These are phyloP conservation scores for Neopestalotiopsis rosae DNA, from an alignment of 2,329 filamentous ascomycete species.

Conservation along the genomic window DNA sequence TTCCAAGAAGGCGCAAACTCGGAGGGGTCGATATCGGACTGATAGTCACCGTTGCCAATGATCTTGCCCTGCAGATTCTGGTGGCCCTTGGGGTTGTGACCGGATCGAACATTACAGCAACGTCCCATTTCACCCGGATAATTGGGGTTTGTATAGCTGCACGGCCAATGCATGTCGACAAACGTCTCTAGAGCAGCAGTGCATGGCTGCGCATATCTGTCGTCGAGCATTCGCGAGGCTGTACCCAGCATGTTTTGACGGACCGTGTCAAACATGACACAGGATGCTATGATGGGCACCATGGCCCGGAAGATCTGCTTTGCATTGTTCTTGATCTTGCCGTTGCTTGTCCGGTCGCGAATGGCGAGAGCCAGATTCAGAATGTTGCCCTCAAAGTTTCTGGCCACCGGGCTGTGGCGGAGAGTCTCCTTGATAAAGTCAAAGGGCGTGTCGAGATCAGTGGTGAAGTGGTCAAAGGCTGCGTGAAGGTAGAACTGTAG, in stretches of 20 bases:
- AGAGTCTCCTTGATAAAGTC: constrained; percentile 40
- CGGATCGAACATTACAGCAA: constrained; percentile 37
- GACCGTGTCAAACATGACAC: constrained; percentile 39
- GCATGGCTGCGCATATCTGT: constrained; percentile 36
- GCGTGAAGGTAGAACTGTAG: constrained; percentile 38
- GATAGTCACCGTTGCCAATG: constrained; percentile 38
- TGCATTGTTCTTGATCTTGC: constrained; percentile 26
- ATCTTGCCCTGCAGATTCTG: constrained; percentile 39
- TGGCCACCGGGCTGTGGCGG: constrained; percentile 35
- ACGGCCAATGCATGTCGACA: constrained; percentile 37
- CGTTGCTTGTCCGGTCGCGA: constrained; percentile 27
- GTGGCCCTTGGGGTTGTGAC: constrained; percentile 39
- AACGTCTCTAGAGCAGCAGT: constrained; percentile 35
- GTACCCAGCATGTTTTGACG: constrained; percentile 37
- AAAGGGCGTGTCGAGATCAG: constrained; percentile 37
- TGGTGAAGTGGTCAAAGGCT: constrained; percentile 38
- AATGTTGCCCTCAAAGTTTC: constrained; percentile 39
- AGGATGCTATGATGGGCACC: constrained; percentile 38
- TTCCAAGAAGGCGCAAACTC: constrained; percentile 34
- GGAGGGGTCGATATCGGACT: constrained; percentile 32
- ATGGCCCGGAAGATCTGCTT: constrained; percentile 37
- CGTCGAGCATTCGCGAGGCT: constrained; percentile 36
- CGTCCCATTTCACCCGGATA: constrained; percentile 32
- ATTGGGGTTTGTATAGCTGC: constrained; percentile 31
- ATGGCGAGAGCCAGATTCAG: constrained; percentile 35